These are phyloP conservation scores for Botrytis sinoallii DNA, from an alignment of 2,329 filamentous ascomycete species.

Conservation along the genomic window DNA sequence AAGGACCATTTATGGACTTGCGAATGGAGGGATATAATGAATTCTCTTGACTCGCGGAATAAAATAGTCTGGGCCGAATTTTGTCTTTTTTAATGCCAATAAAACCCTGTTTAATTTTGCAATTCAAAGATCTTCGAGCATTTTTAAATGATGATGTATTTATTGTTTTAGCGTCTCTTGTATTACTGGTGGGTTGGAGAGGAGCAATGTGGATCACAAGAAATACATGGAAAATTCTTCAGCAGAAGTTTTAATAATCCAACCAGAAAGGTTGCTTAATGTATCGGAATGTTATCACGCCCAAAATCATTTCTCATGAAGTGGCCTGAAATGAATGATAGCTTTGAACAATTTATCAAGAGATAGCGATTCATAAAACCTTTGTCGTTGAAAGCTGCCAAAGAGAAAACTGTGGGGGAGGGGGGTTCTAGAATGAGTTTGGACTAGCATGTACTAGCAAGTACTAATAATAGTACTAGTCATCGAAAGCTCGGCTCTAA, in stretches of 20 bases:
- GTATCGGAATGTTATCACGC: neutral
- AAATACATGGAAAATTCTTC: neutral
- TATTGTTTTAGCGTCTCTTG: neutral
- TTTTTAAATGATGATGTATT: no score
- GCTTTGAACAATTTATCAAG: neutral
- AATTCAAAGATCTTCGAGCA: neutral
- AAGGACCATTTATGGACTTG: slow-evolving; percentile 34
- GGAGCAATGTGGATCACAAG: neutral
- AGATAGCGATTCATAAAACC: neutral
- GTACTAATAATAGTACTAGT: neutral
- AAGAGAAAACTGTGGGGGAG: neutral
- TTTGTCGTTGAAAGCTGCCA: neutral
- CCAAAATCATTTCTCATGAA: neutral
- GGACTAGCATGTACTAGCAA: neutral
- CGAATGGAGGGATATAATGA: slow-evolving; percentile 8
- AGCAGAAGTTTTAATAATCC: neutral
- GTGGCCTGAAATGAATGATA: rapidly evolving
- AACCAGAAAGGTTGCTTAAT: neutral
- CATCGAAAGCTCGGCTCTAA: neutral
- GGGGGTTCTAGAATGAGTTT: neutral
- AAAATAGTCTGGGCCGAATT: neutral
- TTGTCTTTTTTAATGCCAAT: neutral
- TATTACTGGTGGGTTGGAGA: neutral
- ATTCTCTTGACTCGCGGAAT: neutral
- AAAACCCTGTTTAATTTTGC: rapidly evolving